Percentiles rank a stretch among this genome's conserved stretches.
Evolutionary conservation across 208 protist genomes (phyloP).

Genomic region (Acanthamoeba sp.): DNA sequence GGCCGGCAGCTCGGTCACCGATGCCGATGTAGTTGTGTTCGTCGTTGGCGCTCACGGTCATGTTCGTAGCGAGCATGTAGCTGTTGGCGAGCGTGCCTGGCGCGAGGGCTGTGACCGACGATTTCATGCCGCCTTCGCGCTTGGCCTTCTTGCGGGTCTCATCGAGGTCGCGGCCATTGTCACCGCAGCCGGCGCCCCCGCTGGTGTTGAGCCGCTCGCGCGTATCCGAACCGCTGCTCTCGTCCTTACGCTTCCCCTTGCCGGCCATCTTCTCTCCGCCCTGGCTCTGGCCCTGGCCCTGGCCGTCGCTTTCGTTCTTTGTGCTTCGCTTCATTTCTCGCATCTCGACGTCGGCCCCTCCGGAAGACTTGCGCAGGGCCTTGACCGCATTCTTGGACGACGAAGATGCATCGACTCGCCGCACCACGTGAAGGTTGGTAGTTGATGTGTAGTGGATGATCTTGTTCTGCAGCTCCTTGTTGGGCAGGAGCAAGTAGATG

Average conservation of each 20-base stretch:
- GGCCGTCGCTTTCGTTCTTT: not conserved
- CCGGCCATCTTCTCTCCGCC: not conserved
- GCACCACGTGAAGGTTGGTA: not conserved
- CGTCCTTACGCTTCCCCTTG: not conserved
- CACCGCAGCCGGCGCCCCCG: too few species aligned
- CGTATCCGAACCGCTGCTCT: not conserved
- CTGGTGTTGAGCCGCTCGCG: not conserved
- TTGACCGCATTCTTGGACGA: not conserved
- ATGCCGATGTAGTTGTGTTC: not conserved
- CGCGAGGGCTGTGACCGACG: not conserved
- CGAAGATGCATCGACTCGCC: not conserved
- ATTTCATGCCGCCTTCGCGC: not conserved
- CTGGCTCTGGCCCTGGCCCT: too few species aligned
- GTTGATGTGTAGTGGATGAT: conserved; percentile 4
- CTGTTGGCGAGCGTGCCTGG: not conserved
- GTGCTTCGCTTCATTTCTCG: not conserved
- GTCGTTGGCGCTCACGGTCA: not conserved
- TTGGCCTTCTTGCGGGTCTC: not conserved
- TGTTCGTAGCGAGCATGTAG: not conserved
- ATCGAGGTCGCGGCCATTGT: not conserved
- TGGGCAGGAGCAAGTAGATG: conserved; percentile 7
- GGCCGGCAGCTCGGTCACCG: too few species aligned
- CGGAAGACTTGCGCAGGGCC: not conserved
- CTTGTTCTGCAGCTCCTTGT: conserved; percentile 22
- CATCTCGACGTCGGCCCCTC: not conserved